Evolutionary conservation across 2,329 filamentous ascomycete species (phyloP), one percentile per base, ranked within the genome.

Genomic region (Paecilomyces fulvus): DNA sequence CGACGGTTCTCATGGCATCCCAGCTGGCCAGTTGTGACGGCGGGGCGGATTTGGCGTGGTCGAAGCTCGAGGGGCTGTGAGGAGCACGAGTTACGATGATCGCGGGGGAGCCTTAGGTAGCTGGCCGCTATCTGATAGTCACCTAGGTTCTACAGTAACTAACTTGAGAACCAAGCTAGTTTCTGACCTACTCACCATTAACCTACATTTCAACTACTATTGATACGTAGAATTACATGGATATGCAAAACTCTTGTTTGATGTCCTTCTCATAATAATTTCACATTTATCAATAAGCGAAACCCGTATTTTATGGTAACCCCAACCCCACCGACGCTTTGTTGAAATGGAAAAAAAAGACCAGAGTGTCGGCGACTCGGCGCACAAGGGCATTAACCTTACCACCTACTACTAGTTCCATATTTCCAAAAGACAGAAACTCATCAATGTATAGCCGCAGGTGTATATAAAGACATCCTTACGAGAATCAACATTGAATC

Each of bases 1-100:
- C 75, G 68, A 82, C 72, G 60, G 78, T 74, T 69, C 78, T 77
- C 82, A 84, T 84, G 60, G 68, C 69, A 67, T 61, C 48, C 37
- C 58, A 59, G 60, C 55, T 55, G 30, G 31, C 30, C 21, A 55
- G 37, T 43, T 43, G 17, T 17, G n/a, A 20, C 6, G 31, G 54
- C 53, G 51, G 49, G 49, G 51, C n/a, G 43, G 49, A 49, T 30
- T 46, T 51, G 31, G 14, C 37, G 37, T 43, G n/a, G 37, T 17
- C 14, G 25, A 28, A 5, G 17, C 17, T 43, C n/a, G 7, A 9
- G 17, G 37, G 14, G 37, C 37, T 28, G 4, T 28, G 37, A 20
- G 37, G 37, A 43, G 17, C 37, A 43, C 14, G 37, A 17, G 17
- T 43, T 17, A 17, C 17, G n/a, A 43, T 17, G n/a, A 43, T 43